Percentiles rank a stretch among this genome's conserved stretches.
Conservation (phyloP, 2,329 filamentous ascomycete genomes). For the Colletotrichum aenigma region DNA sequence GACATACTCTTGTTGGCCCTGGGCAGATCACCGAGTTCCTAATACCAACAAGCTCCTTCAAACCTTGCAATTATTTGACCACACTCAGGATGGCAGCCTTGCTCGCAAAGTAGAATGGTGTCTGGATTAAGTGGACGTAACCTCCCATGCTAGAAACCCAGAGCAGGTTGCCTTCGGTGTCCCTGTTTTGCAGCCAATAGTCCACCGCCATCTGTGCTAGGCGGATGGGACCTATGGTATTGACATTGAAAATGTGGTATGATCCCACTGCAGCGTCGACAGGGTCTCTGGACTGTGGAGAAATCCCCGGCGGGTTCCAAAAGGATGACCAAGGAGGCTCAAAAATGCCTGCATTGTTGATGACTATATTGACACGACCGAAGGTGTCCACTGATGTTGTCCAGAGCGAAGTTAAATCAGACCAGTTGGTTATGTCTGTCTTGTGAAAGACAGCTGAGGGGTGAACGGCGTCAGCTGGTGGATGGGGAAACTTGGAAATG, state of each 20-base stretch:
- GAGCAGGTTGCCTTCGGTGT: slow-evolving; percentile 39
- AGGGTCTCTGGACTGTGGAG: slow-evolving; percentile 20
- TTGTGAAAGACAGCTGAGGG: slow-evolving; percentile 24
- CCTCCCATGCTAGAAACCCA: slow-evolving; percentile 29
- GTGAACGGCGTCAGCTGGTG: not conserved
- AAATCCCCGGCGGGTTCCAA: slow-evolving; percentile 29
- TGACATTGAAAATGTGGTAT: slow-evolving; percentile 29
- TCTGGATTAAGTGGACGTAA: slow-evolving; percentile 30
- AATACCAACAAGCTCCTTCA: not conserved
- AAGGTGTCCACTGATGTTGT: slow-evolving; percentile 18
- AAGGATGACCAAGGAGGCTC: slow-evolving; percentile 30
- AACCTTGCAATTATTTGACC: not conserved
- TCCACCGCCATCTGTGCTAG: slow-evolving; percentile 30
- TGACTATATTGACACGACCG: slow-evolving; percentile 21
- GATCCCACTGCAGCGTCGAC: slow-evolving; percentile 21
- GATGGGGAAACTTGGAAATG: not conserved
- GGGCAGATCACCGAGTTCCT: not conserved
- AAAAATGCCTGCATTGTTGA: slow-evolving; percentile 25
- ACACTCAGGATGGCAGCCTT: slow-evolving; percentile 26
- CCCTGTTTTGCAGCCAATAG: slow-evolving; percentile 30
- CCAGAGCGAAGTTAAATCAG: slow-evolving; percentile 27
- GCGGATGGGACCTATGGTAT: slow-evolving; percentile 29
- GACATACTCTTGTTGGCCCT: not conserved
- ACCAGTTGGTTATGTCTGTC: slow-evolving; percentile 28
- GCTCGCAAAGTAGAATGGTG: slow-evolving; percentile 33